Evolutionary conservation across 139 green algal genomes (phyloP).

Genomic region (Chlorella ohadii): DNA sequence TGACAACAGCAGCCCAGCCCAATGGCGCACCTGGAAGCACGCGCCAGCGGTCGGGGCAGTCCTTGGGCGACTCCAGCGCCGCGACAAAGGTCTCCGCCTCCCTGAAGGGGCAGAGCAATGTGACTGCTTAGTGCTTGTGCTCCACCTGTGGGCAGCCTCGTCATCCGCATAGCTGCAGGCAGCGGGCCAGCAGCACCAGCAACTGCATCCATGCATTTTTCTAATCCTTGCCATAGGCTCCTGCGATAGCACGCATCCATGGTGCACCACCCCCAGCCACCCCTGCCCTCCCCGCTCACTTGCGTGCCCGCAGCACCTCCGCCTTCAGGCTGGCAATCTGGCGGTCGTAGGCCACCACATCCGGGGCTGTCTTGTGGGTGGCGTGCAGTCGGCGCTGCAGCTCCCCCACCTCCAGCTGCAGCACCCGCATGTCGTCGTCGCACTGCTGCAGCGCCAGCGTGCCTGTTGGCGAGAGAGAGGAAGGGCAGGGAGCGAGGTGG

Average conservation of each 20-base stretch:
- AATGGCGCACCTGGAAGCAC: conserved; percentile 53
- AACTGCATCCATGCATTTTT: too few species aligned
- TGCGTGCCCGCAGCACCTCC: conserved; percentile 41
- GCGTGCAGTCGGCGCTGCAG: conserved; percentile 63
- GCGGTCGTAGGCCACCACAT: conserved; percentile 29
- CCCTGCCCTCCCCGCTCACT: not conserved
- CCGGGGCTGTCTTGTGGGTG: conserved; percentile 48
- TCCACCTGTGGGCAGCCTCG: too few species aligned
- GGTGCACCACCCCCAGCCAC: too few species aligned
- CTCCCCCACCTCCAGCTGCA: conserved; percentile 70
- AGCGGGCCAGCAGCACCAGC: too few species aligned
- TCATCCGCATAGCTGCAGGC: too few species aligned
- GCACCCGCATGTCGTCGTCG: conserved; percentile 75
- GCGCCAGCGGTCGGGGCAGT: conserved; percentile 64
- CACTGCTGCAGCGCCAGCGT: conserved; percentile 58
- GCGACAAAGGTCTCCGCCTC: conserved; percentile 66
- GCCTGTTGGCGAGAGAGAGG: conserved; percentile 34
- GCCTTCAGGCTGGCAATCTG: conserved; percentile 28
- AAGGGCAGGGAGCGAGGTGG: not conserved
- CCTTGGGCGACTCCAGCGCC: conserved; percentile 78
- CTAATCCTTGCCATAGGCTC: too few species aligned
- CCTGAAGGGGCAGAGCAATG: too few species aligned
- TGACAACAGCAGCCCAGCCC: too few species aligned
- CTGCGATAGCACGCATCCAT: too few species aligned
- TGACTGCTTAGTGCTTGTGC: too few species aligned